Conservation (phyloP, 306 rosid genomes). For the Prunus salicina region DNA sequence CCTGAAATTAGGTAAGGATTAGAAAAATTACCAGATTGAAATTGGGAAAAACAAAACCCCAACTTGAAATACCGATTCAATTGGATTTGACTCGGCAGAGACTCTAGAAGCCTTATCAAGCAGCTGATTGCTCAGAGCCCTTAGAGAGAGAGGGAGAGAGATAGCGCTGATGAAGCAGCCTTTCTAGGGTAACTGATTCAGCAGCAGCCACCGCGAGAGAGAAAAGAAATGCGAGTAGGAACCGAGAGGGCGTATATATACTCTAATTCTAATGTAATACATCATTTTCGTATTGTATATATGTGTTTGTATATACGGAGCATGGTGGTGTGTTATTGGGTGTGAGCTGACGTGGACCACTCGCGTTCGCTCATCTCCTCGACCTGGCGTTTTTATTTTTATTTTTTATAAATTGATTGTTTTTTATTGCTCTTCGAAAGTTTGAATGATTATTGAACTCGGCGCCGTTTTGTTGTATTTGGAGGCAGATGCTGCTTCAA, state of each 20-base stretch:
- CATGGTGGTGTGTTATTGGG: too few relatives aligned
- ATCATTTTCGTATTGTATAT: neutral
- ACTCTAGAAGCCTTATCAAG: neutral
- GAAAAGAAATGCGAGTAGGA: neutral
- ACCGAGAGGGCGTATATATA: neutral
- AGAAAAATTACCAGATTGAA: slow-evolving; percentile 20
- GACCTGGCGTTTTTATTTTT: neutral
- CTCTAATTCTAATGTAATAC: neutral
- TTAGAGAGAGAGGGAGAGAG: neutral
- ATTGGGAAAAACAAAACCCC: neutral
- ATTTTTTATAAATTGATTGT: neutral
- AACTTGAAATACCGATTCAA: slow-evolving; percentile 7
- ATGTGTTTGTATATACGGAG: neutral
- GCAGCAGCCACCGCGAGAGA: neutral
- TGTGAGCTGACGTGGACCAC: slow-evolving; percentile 40
- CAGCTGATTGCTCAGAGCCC: slow-evolving; percentile 1
- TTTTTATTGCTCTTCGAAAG: neutral
- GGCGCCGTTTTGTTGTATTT: slow-evolving; percentile 33
- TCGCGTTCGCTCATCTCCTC: slow-evolving; percentile 13
- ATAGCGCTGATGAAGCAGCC: neutral
- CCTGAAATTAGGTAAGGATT: neutral
- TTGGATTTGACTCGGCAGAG: slow-evolving; percentile 3
- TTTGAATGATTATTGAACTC: slow-evolving; percentile 4
- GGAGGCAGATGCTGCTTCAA: neutral
- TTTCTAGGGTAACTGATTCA: slow-evolving; percentile 4